These are phyloP conservation scores for Dendrobium nobile DNA, from an alignment of 106 monocot genomes.

Conservation along the genomic window DNA sequence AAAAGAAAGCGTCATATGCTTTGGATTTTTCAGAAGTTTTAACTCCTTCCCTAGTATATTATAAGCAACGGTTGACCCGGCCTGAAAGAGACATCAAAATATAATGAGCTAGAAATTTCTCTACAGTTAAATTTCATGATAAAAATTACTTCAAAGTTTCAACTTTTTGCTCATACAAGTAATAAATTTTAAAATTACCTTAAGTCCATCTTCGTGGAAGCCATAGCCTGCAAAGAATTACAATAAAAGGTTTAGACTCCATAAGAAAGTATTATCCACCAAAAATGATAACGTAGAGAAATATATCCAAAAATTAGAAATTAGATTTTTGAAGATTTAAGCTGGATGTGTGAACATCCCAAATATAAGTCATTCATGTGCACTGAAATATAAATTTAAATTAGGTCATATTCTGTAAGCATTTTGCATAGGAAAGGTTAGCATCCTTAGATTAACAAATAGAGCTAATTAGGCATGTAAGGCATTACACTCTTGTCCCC, in stretches of 20 bases:
- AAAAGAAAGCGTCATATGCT: slow-evolving; percentile 68
- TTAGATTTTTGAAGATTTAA: neutral
- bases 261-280: neutral
- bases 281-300: neutral
- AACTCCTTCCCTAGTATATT: slow-evolving; percentile 36
- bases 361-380: neutral
- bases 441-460: neutral
- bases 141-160: neutral
- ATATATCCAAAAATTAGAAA: neutral
- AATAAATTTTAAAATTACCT: slow-evolving; percentile 31
- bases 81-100: slow-evolving; percentile 30
- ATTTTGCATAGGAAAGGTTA: neutral
- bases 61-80: slow-evolving; percentile 57
- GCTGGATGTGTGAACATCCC: neutral
- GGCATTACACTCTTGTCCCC: too few species aligned
- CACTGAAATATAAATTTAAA: neutral
- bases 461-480: neutral
- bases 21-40: slow-evolving; percentile 44
- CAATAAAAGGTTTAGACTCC: neutral
- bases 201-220: slow-evolving; percentile 96
- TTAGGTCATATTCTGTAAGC: neutral
- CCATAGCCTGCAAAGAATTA: slow-evolving; percentile 66
- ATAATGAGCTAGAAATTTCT: slow-evolving; percentile 1
- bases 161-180: neutral
- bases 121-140: neutral